phyloP scores from a whole-genome alignment of 176 grass and related monocot genomes.

The Aegilops sharonensis region DNA sequence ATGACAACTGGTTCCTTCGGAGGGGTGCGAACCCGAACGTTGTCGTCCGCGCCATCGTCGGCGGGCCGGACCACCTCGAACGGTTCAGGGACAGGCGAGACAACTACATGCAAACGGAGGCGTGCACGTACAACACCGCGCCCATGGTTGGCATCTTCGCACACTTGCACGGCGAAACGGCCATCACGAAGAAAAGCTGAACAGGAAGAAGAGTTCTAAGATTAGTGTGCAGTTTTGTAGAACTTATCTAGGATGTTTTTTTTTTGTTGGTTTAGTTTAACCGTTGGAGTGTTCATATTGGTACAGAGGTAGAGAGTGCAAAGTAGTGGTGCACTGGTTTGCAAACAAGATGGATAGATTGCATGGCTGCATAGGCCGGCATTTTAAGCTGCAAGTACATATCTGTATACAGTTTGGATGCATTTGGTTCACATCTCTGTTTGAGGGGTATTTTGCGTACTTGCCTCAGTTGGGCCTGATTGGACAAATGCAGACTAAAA shows the following conservation, averaged over 20 bases:
- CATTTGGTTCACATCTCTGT: no score
- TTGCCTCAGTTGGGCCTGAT: no score
- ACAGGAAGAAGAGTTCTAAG: no score
- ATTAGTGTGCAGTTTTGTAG: no score
- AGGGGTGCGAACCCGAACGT: slow-evolving; percentile 28
- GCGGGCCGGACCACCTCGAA: slow-evolving; percentile 40
- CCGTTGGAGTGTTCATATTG: background rate
- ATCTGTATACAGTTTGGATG: no score
- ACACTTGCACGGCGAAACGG: slow-evolving; percentile 4
- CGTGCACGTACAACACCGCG: slow-evolving; percentile 41
- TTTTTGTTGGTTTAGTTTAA: background rate
- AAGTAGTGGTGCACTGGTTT: no score
- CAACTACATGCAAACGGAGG: slow-evolving; percentile 55
- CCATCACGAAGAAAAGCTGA: background rate
- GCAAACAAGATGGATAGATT: background rate
- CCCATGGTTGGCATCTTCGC: slow-evolving; percentile 47
- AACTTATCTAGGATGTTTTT: background rate
- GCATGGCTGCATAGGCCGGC: slow-evolving; percentile 11
- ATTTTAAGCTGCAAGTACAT: background rate
- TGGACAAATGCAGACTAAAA: no score
- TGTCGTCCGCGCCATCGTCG: slow-evolving; percentile 41
- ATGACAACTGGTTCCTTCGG: slow-evolving; percentile 41
- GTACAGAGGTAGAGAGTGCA: background rate
- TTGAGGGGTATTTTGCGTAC: no score
- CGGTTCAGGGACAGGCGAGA: slow-evolving; percentile 12